Evolutionary conservation across 2,329 filamentous ascomycete genomes (phyloP), one percentile per base, ranked within the genome.

Genomic region (Lachnellula willkommii): DNA sequence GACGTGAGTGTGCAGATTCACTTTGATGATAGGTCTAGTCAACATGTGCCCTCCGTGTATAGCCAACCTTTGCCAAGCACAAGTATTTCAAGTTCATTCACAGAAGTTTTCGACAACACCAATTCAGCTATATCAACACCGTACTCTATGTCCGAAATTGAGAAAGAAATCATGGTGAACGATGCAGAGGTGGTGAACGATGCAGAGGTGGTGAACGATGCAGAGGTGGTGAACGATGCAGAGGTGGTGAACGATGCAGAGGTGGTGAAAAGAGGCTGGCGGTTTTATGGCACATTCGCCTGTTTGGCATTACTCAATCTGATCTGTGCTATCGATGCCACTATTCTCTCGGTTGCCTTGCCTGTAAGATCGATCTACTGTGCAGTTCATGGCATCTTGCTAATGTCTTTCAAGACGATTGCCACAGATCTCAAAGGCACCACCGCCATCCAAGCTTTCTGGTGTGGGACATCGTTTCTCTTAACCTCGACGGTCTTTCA

Each of bases 401-500:
- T 32, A 7, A 55, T 11, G 15, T 39, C 8, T 50, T 28, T 46
- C 28, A 50, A 64, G 62, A 82, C 80, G 0, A 81, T 85, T 9
- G 82, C 83, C 9, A 70, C 85, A 40, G 76, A 72, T 6, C 71
- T 83, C 6, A 49, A 49, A 6, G 65, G 73, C 26, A 79, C 79
- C 40, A 76, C 73, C 0, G 79, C 78, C 1, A 76, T 82, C 35
- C 74, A 87, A 69, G 82, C 83, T 0, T 88, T 88, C 64, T 89
- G 85, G 86, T 78, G 82, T 14, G 85, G 84, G 12, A 59, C 85
- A 6, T 82, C 82, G 17, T 89, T 86, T 61, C 74, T 89, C 3
- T 77, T 89, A 20, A 48, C 79, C 81, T 83, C 80, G 52, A 83
- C 85, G 0, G 78, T 84, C 40, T 75, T 81, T 45, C 78, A 84